Base-by-base conservation (phyloP, 164 flowering plant species). In the Warburgia ugandensis region DNA sequence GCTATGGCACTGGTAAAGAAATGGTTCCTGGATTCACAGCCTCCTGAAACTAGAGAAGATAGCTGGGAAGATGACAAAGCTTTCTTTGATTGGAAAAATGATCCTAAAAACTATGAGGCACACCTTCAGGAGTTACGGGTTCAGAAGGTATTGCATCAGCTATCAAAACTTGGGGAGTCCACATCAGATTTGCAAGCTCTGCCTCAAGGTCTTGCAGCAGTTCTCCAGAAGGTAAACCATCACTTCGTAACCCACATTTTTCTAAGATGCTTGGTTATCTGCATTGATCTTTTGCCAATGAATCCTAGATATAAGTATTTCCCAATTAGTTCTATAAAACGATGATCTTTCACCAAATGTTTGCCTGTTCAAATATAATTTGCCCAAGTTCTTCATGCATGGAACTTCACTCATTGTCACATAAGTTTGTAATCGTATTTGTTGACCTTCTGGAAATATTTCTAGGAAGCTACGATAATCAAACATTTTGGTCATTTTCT, bases 21-120 rank as follows among this genome's bases (percentile, higher is more conserved):
- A 20, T 94, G 99, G 97, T 94, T 86, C 68, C 33, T 71, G 46
- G 68, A 50, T 48, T 77, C 94, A 2, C 55, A 55, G n/a, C 46
- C 60, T 50, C 62, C 64, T 6, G 54, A 48, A n/a, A 73, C 69
- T 5, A 59, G 55, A 32, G 68, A 63, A 52, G 77, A 74, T 54
- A 68, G 74, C 14, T 94, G 96, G 99, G 30, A 29, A 29, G 81
- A 94, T 58, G 95, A 94, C 58, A 75, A 72, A 29, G 73, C 80
- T 29, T 94, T 94, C 76, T 83, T 79, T 50, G 50, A 59, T 25
- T 94, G 99, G 99, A 86, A 78, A 67, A 69, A 73, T 54, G 77
- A 89, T 54, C 52, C 66, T 16, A 51, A 37, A 30, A 86, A 89
- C 62, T 89, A 86, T 50, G 83, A 81, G 55, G 76, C 68, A 21